phyloP scores from a whole-genome alignment of 1,139 yeast genomes.

The Meyerozyma guilliermondii region DNA sequence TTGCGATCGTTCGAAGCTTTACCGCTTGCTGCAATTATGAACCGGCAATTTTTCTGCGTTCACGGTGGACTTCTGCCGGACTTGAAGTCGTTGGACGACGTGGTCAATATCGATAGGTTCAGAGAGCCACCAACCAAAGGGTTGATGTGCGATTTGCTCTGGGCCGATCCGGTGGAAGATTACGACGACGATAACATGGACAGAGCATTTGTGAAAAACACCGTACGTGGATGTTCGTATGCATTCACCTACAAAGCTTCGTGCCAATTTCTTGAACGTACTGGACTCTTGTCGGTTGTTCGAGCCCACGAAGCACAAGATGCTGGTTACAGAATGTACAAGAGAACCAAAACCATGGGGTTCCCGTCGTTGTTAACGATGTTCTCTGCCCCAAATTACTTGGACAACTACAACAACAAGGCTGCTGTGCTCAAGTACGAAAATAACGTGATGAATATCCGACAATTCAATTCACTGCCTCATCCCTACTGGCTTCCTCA shows the following conservation, averaged over 20 bases:
- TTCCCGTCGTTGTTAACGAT: constrained; percentile 89
- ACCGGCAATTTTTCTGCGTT: constrained; percentile 90
- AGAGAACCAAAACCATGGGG: constrained; percentile 79
- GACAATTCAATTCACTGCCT: constrained; percentile 89
- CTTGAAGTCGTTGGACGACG: constrained; percentile 63
- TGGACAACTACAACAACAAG: constrained; percentile 89
- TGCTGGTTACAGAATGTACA: constrained; percentile 94
- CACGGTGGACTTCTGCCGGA: constrained; percentile 98
- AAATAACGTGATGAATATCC: constrained; percentile 86
- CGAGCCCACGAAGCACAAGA: constrained; percentile 99
- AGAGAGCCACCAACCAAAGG: constrained; percentile 94
- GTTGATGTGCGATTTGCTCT: constrained; percentile 87
- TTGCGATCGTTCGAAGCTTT: constrained; percentile 79
- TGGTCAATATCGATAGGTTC: constrained; percentile 69
- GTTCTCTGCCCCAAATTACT: constrained; percentile 93
- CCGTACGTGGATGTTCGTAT: constrained; percentile 89
- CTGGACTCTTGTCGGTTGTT: constrained; percentile 75
- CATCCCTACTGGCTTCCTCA: constrained; percentile 98
- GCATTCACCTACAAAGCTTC: constrained; percentile 85
- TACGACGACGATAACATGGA: constrained; percentile 66
- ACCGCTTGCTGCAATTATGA: constrained; percentile 93
- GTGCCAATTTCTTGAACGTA: constrained; percentile 73
- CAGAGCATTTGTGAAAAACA: constrained; percentile 55
- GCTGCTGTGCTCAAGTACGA: constrained; percentile 94
- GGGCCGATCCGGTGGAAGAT: constrained; percentile 94